These are phyloP conservation scores for Sisymbrium altissimum DNA, from an alignment of 345 rosid species.

Conservation along the genomic window DNA sequence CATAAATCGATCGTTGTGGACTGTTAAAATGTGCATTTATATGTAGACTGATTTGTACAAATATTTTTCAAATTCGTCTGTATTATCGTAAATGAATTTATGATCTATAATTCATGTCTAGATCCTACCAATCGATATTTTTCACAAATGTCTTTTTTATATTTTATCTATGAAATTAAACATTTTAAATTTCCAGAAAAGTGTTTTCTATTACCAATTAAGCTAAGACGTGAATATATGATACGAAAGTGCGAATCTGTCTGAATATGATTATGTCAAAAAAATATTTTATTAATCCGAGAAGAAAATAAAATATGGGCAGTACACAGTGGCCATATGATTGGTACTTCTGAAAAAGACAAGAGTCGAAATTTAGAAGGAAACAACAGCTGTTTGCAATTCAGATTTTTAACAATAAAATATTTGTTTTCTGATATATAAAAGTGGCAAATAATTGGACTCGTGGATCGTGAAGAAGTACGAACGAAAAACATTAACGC, in stretches of 20 bases:
- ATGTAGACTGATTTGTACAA: background rate
- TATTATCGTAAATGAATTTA: background rate
- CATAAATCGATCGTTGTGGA: no score
- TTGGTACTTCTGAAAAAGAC: conserved; percentile 34
- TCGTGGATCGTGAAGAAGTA: conserved; percentile 5
- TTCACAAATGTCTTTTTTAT: background rate
- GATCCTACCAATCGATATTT: background rate
- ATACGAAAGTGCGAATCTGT: conserved; percentile 22
- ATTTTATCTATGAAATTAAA: background rate
- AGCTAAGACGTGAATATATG: conserved; percentile 24
- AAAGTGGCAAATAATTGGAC: conserved; percentile 32
- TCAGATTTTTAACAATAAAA: background rate
- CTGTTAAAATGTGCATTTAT: no score
- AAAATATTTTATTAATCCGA: background rate
- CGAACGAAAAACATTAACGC: conserved; percentile 11
- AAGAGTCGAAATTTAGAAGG: conserved; percentile 9
- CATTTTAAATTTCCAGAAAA: background rate
- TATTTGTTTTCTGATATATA: conserved; percentile 5
- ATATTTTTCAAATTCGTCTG: background rate
- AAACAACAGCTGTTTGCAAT: conserved; percentile 33
- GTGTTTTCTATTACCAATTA: conserved; percentile 15
- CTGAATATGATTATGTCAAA: conserved; percentile 17
- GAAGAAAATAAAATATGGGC: background rate
- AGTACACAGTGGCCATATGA: conserved; percentile 22
- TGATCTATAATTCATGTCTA: no score